Conservation (phyloP, 129 eudicot species). For the Artemisia tridentata region DNA sequence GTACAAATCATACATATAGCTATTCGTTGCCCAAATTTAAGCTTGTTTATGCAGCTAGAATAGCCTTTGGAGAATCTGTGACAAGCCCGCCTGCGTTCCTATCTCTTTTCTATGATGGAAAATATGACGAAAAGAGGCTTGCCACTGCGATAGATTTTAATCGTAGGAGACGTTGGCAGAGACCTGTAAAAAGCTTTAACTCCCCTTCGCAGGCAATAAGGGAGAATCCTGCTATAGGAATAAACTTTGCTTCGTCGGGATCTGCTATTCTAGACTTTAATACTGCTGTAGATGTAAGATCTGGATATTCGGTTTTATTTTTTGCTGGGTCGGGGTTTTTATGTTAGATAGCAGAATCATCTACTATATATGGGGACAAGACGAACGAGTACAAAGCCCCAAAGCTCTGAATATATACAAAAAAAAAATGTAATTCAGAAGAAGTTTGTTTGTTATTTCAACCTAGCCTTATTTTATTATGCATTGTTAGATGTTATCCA, state of each 20-base stretch:
- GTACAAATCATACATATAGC: not conserved
- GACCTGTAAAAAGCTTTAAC: conserved; percentile 4
- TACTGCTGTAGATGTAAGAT: conserved; percentile 19
- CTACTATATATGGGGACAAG: not conserved
- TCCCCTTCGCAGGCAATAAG: not conserved
- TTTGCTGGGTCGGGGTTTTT: too few relatives aligned
- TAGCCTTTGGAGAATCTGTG: conserved; percentile 26
- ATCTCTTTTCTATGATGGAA: not conserved
- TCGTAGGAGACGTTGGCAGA: conserved; percentile 20
- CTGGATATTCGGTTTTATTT: not conserved
- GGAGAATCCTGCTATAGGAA: conserved; percentile 30
- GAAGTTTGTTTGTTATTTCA: not conserved
- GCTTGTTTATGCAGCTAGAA: conserved; percentile 23
- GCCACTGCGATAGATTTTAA: not conserved
- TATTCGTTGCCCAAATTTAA: not conserved
- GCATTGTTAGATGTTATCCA: too few relatives aligned
- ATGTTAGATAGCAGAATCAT: too few relatives aligned
- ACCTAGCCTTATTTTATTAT: too few relatives aligned
- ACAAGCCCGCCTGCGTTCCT: conserved; percentile 35
- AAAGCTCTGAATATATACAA: too few relatives aligned
- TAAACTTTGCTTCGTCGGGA: conserved; percentile 34
- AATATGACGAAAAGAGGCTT: conserved; percentile 3
- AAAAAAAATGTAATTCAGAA: too few relatives aligned
- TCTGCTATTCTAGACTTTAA: conserved; percentile 23
- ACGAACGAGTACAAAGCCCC: not conserved